phyloP scores from a whole-genome alignment of 306 rosid genomes.

The Argentina anserina region DNA sequence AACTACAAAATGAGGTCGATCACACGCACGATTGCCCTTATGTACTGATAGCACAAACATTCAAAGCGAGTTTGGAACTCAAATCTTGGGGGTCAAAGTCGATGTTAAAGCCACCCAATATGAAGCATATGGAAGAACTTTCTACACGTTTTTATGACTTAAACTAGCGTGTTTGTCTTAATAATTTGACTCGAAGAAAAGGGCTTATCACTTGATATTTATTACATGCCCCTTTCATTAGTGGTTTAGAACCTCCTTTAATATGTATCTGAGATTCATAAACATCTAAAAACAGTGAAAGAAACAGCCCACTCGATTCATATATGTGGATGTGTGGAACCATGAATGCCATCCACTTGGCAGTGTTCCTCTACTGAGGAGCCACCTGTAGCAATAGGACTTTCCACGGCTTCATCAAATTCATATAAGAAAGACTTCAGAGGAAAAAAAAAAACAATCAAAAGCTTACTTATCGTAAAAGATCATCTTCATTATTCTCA shows the following conservation, averaged over 20 bases:
- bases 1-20: constrained; percentile 7
- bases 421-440: not conserved
- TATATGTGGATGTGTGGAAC: constrained; percentile 5
- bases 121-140: constrained; percentile 5
- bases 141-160: constrained; percentile 38
- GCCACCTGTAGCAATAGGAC: not conserved
- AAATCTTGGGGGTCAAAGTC: not conserved
- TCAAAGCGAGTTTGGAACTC: not conserved
- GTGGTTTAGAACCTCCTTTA: not conserved
- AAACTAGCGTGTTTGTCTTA: not conserved
- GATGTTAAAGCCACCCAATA: not conserved
- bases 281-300: not conserved
- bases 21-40: not conserved
- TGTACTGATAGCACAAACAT: not conserved
- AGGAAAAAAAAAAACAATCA: not conserved
- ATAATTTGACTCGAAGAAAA: constrained; percentile 14
- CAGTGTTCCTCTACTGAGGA: not conserved
- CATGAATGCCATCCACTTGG: constrained; percentile 30
- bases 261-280: not conserved
- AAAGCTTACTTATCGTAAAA: constrained; percentile 8
- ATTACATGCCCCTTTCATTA: not conserved
- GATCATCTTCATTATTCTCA: not conserved
- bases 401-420: not conserved
- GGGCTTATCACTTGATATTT: constrained; percentile 16
- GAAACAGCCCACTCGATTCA: constrained; percentile 29